Conservation (phyloP, 78 protist genomes). For the Dictyostelium firmibasis region DNA sequence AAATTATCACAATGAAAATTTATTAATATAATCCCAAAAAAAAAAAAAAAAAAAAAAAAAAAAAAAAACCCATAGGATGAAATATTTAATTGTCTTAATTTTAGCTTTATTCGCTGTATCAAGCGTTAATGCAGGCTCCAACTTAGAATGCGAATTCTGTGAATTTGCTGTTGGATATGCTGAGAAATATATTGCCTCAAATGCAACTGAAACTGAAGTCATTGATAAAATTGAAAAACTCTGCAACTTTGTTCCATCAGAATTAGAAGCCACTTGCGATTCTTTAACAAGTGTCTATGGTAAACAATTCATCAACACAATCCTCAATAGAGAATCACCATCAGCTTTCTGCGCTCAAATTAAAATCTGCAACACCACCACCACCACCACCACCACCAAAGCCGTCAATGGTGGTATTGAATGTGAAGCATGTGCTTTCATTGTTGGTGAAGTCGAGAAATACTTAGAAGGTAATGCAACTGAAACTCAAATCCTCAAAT, state of each 20-base stretch:
- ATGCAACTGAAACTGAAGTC: neutral
- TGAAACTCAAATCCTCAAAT: slow-evolving; percentile 2
- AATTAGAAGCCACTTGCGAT: neutral
- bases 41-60: too few species aligned
- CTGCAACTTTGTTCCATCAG: neutral
- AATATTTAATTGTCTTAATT: slow-evolving; percentile 1
- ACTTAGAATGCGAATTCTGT: neutral
- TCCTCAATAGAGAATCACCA: neutral
- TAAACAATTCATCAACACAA: neutral
- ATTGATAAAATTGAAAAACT: neutral
- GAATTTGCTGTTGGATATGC: neutral
- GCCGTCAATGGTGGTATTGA: neutral
- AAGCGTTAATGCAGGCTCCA: neutral
- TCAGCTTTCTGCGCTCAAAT: neutral
- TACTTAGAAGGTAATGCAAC: slow-evolving; percentile 1
- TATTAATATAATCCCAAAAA: too few species aligned
- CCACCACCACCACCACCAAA: neutral
- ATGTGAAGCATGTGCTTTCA: slow-evolving; percentile 2
- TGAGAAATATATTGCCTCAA: neutral
- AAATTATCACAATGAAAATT: too few species aligned
- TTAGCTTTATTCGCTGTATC: slow-evolving; percentile 23
- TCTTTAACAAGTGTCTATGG: neutral
- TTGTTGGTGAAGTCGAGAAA: slow-evolving; percentile 1
- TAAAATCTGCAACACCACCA: neutral
- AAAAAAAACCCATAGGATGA: too few species aligned